Conservation (phyloP, 192 early-diverging fungal genomes). For the Funneliformis geosporum region DNA sequence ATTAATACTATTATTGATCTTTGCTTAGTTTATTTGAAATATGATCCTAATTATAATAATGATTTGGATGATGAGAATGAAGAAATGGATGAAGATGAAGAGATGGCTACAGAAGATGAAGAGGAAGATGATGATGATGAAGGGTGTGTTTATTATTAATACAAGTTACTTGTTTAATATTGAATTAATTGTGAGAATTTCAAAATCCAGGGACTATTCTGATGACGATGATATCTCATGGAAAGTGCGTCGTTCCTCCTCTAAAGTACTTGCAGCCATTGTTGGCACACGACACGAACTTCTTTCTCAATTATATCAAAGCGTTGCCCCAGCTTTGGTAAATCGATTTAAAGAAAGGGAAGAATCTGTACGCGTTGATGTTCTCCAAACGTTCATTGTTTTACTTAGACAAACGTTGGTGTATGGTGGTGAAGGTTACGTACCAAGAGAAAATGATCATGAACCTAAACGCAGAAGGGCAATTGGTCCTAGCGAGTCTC, state of each 20-base stretch:
- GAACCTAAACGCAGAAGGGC: slow-evolving; percentile 50
- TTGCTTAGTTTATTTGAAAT: slow-evolving; percentile 66
- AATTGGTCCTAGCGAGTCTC: slow-evolving; percentile 49
- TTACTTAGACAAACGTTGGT: slow-evolving; percentile 64
- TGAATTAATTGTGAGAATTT: slow-evolving; percentile 4
- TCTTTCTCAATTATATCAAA: slow-evolving; percentile 61
- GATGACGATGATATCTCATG: slow-evolving; percentile 92
- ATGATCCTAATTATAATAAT: slow-evolving; percentile 86
- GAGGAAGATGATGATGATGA: slow-evolving; percentile 73
- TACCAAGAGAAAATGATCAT: slow-evolving; percentile 44
- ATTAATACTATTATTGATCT: slow-evolving; percentile 62
- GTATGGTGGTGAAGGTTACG: slow-evolving; percentile 46
- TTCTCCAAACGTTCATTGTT: slow-evolving; percentile 69
- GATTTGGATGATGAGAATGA: slow-evolving; percentile 73
- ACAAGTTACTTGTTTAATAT: background rate
- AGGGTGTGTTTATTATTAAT: slow-evolving; percentile 47
- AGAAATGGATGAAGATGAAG: slow-evolving; percentile 60
- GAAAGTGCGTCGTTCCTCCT: slow-evolving; percentile 85
- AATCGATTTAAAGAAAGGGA: slow-evolving; percentile 81
- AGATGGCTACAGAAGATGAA: slow-evolving; percentile 61
- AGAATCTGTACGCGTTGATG: slow-evolving; percentile 81
- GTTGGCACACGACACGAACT: slow-evolving; percentile 75
- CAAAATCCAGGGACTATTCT: slow-evolving; percentile 64
- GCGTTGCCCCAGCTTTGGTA: slow-evolving; percentile 73
- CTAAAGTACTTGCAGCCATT: slow-evolving; percentile 67